These are phyloP conservation scores for Dispira simplex DNA, from an alignment of 192 early-diverging fungal genomes.

Conservation along the genomic window DNA sequence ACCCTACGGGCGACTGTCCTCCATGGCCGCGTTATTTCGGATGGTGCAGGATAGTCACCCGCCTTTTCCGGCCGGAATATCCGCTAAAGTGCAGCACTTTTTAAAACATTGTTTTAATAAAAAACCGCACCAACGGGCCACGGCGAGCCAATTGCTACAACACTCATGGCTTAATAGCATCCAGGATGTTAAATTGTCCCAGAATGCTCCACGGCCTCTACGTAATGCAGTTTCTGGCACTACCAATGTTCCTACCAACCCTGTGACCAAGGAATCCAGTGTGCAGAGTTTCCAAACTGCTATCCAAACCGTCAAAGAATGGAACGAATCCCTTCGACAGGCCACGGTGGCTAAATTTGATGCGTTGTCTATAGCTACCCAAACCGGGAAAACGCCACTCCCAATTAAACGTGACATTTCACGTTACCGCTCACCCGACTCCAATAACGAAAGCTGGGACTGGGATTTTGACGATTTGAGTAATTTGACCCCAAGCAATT, in stretches of 20 bases:
- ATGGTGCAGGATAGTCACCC: constrained; percentile 63
- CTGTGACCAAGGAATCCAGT: constrained; percentile 20
- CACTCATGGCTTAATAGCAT: constrained; percentile 40
- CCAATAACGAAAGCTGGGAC: constrained; percentile 10
- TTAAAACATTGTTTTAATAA: constrained; percentile 63
- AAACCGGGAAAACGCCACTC: not conserved
- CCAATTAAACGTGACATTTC: not conserved
- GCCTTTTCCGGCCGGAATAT: constrained; percentile 45
- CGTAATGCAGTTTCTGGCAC: too few relatives aligned
- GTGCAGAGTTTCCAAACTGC: constrained; percentile 23
- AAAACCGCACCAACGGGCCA: constrained; percentile 44
- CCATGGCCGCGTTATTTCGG: constrained; percentile 51
- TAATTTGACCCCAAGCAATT: constrained; percentile 10
- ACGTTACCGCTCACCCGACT: not conserved
- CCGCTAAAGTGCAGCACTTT: constrained; percentile 53
- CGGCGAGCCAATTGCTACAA: constrained; percentile 48
- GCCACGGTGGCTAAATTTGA: not conserved
- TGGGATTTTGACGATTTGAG: constrained; percentile 12
- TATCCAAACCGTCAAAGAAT: constrained; percentile 26
- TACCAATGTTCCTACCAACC: constrained; percentile 20
- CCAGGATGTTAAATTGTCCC: too few relatives aligned
- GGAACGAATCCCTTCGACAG: constrained; percentile 24
- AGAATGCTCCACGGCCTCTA: too few relatives aligned
- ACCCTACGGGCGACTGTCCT: constrained; percentile 49
- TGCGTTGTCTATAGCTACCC: not conserved